Evolutionary conservation across 225 moss, liverwort and hornwort genomes (phyloP).

Genomic region (Ulota crispa): DNA sequence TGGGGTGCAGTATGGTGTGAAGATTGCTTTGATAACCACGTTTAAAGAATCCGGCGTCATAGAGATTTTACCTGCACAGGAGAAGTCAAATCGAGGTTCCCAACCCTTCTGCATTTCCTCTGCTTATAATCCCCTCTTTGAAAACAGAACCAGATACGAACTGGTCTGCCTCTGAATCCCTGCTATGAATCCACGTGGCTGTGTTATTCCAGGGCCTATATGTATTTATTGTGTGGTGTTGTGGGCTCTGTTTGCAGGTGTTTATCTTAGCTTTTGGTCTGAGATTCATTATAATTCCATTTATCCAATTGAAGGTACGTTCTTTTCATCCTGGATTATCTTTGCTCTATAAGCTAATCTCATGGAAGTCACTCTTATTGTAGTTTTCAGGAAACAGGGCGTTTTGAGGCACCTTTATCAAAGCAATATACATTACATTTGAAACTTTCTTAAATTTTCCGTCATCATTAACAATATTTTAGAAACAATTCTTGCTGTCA

Average conservation of each 20-base stretch:
- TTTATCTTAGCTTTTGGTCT: slow-evolving; percentile 94
- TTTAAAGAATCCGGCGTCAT: slow-evolving; percentile 80
- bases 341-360: neutral
- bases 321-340: neutral
- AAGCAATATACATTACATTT: neutral
- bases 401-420: neutral
- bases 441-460: neutral
- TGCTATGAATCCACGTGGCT: neutral
- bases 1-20: slow-evolving; percentile 80
- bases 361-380: neutral
- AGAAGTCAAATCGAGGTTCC: slow-evolving; percentile 59
- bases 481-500: neutral
- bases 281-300: slow-evolving; percentile 96
- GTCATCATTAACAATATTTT: neutral
- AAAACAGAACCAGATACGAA: neutral
- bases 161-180: neutral
- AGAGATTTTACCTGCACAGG: slow-evolving; percentile 66
- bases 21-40: slow-evolving; percentile 76
- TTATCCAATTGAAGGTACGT: slow-evolving; percentile 72
- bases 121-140: neutral
- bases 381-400: neutral
- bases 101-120: neutral
- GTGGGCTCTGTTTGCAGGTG: slow-evolving; percentile 49
- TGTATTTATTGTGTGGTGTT: neutral
- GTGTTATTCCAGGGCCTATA: neutral